These are phyloP conservation scores for Akanthomyces muscarius DNA, from an alignment of 2,329 filamentous ascomycete species.

Conservation along the genomic window DNA sequence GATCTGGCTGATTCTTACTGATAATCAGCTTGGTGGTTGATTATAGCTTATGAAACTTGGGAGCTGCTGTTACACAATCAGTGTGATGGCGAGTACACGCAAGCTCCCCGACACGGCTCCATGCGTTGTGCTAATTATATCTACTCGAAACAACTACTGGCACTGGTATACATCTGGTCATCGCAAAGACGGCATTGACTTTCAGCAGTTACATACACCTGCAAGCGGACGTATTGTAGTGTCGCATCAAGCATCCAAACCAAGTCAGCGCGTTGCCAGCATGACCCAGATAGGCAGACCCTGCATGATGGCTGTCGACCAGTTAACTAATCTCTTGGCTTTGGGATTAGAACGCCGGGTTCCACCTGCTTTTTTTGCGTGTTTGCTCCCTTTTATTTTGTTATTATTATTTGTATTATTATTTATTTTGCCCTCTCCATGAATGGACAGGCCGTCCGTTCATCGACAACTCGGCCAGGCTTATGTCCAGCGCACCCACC, in stretches of 20 bases:
- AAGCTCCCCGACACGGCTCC: background rate
- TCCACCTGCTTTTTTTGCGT: background rate
- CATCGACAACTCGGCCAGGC: background rate
- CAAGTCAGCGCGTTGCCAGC: constrained; percentile 1
- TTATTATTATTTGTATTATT: background rate
- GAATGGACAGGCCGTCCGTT: too few relatives aligned
- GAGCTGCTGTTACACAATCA: too few relatives aligned
- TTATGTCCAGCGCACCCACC: background rate
- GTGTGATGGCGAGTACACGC: background rate
- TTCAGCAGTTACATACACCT: too few relatives aligned
- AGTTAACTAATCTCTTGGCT: constrained; percentile 12
- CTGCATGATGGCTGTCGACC: background rate
- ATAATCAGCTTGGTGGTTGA: too few relatives aligned
- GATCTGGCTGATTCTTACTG: background rate
- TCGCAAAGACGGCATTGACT: constrained; percentile 3
- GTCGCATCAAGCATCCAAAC: constrained; percentile 1
- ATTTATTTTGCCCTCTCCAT: too few relatives aligned
- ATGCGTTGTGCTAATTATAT: constrained; percentile 1
- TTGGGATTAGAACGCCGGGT: background rate
- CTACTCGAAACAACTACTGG: background rate
- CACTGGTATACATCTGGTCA: background rate
- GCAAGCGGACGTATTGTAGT: background rate
- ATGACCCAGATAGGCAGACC: background rate
- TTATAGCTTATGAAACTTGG: too few relatives aligned
- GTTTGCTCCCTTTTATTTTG: background rate